Evolutionary conservation across 1,139 yeast species (phyloP).

Genomic region (Pichia terricola): DNA sequence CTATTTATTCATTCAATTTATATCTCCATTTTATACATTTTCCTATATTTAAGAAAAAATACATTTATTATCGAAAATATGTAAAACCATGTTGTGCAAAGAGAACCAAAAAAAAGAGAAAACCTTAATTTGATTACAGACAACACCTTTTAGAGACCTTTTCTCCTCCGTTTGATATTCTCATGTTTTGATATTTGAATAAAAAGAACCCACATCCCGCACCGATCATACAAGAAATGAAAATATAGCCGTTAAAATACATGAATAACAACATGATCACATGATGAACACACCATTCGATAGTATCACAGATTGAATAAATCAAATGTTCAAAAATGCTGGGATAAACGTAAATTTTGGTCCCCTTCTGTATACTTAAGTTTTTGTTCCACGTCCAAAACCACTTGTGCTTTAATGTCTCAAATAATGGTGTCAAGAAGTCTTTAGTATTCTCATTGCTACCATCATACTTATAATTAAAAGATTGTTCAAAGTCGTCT

Average conservation of each 20-base stretch:
- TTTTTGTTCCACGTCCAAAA: slow-evolving; percentile 20
- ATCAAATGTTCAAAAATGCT: slow-evolving; percentile 40
- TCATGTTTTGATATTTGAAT: slow-evolving; percentile 37
- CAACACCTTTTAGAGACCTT: slow-evolving; percentile 15
- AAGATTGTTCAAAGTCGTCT: slow-evolving; percentile 1
- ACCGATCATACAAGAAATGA: slow-evolving; percentile 56
- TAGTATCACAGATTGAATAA: slow-evolving; percentile 38
- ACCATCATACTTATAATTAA: background rate
- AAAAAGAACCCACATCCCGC: slow-evolving; percentile 48
- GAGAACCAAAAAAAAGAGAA: too few relatives aligned
- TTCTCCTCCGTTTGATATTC: slow-evolving; percentile 4
- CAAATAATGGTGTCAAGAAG: slow-evolving; percentile 23
- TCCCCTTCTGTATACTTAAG: slow-evolving; percentile 11
- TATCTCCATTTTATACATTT: background rate
- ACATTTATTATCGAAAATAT: too few relatives aligned
- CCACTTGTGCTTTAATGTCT: slow-evolving; percentile 36
- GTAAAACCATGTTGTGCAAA: too few relatives aligned
- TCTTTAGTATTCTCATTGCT: slow-evolving; percentile 2
- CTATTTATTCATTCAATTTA: background rate
- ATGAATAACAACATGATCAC: slow-evolving; percentile 60
- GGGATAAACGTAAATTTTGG: slow-evolving; percentile 27
- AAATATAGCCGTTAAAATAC: slow-evolving; percentile 65
- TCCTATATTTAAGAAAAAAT: too few relatives aligned
- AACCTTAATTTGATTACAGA: slow-evolving; percentile 2
- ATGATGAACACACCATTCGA: slow-evolving; percentile 57